These are phyloP conservation scores for Pestalotiopsis sp. DNA, from an alignment of 2,329 filamentous ascomycete species.

Conservation along the genomic window DNA sequence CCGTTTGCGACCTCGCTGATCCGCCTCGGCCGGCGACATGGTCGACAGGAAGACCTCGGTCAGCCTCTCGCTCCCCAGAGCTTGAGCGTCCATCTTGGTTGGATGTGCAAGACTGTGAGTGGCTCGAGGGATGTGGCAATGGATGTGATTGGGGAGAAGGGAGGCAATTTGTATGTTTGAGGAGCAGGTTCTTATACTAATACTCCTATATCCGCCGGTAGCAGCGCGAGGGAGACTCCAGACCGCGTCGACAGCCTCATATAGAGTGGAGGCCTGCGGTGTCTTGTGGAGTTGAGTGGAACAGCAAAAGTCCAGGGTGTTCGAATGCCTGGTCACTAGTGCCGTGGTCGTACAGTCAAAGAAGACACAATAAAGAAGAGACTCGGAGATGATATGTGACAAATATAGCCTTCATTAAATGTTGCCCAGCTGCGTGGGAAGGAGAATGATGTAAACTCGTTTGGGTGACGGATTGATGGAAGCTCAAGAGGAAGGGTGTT, in stretches of 20 bases:
- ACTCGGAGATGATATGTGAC: not conserved
- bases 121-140: not conserved
- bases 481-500: not conserved
- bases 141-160: not conserved
- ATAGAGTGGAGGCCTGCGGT: constrained; percentile 4
- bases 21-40: constrained; percentile 31
- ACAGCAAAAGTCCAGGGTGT: not conserved
- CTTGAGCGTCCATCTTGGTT: constrained; percentile 24
- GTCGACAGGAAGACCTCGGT: constrained; percentile 26
- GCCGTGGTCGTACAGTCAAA: not conserved
- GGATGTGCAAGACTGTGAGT: not conserved
- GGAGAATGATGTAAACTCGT: not conserved
- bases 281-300: not conserved
- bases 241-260: constrained; percentile 8
- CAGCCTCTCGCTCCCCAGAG: constrained; percentile 23
- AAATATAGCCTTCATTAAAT: not conserved
- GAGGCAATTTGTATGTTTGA: not conserved
- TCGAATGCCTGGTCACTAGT: not conserved
- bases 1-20: constrained; percentile 38
- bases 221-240: not conserved
- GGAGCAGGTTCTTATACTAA: not conserved
- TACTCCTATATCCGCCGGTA: not conserved
- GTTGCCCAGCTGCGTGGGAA: not conserved
- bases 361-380: not conserved
- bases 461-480: not conserved